These are phyloP conservation scores for Aureobasidium vineae DNA, from an alignment of 2,329 filamentous ascomycete species.

Conservation along the genomic window DNA sequence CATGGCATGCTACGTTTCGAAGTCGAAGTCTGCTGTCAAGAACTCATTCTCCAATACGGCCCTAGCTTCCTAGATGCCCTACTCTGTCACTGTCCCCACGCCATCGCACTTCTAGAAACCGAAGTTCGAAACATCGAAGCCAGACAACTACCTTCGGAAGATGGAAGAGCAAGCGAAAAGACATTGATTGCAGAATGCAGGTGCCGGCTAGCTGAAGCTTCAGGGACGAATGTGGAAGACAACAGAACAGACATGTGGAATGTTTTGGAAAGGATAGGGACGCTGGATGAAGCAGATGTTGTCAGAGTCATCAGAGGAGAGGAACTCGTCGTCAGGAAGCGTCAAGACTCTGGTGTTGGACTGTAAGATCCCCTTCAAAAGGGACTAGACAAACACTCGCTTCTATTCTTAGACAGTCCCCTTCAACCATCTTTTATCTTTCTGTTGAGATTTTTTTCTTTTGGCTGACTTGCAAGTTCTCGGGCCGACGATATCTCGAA, in stretches of 20 bases:
- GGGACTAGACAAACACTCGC: not conserved
- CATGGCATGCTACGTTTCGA: conserved; percentile 32
- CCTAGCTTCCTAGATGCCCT: conserved; percentile 35
- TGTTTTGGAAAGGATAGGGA: not conserved
- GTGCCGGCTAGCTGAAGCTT: not conserved
- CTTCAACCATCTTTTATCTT: not conserved
- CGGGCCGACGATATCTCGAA: not conserved
- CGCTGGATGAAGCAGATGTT: not conserved
- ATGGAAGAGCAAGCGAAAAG: not conserved
- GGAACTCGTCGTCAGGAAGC: not conserved
- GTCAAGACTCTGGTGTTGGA: conserved; percentile 15
- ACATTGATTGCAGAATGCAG: conserved; percentile 21
- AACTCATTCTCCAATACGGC: conserved; percentile 36
- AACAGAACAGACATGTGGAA: conserved; percentile 12
- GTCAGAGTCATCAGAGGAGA: conserved; percentile 15
- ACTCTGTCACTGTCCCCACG: conserved; percentile 26
- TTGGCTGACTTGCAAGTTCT: not conserved
- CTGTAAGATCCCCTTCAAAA: not conserved
- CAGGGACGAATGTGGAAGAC: not conserved
- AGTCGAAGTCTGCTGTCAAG: conserved; percentile 38
- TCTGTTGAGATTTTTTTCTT: not conserved
- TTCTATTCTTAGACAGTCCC: not conserved
- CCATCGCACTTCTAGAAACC: not conserved
- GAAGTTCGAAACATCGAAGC: conserved; percentile 12
- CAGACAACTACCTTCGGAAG: conserved; percentile 5